Percentiles rank a stretch among this genome's conserved stretches.
Conservation (phyloP, 768 basidiomycete species). For the Scleroderma bovista region DNA sequence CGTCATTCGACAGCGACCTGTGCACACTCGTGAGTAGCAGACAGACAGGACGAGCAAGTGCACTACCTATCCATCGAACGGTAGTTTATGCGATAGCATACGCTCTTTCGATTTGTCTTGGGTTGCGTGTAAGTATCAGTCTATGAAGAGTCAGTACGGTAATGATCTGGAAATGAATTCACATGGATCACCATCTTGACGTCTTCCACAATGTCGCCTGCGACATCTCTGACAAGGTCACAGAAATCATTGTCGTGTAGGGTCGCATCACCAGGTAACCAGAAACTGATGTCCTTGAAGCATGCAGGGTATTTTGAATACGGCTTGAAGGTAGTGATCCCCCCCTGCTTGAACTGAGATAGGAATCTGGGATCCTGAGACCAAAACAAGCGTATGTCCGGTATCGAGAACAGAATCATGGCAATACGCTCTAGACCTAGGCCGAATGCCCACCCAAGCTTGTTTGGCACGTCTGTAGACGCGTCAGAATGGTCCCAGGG, state of each 20-base stretch:
- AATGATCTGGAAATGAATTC: neutral
- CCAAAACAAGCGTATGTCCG: slow-evolving; percentile 99
- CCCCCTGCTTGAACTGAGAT: slow-evolving; percentile 73
- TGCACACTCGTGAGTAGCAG: slow-evolving; percentile 2
- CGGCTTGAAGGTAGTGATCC: slow-evolving; percentile 78
- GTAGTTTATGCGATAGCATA: slow-evolving; percentile 91
- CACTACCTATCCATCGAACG: slow-evolving; percentile 90
- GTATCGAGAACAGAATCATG: slow-evolving; percentile 95
- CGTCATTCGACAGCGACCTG: slow-evolving; percentile 85
- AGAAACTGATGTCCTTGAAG: slow-evolving; percentile 95
- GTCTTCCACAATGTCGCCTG: slow-evolving; percentile 88
- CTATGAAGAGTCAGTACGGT: slow-evolving; percentile 37
- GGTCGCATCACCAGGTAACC: slow-evolving; percentile 52
- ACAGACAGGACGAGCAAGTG: neutral
- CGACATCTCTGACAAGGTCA: slow-evolving; percentile 88
- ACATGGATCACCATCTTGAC: slow-evolving; percentile 64
- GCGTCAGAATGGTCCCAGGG: slow-evolving; percentile 5
- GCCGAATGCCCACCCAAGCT: slow-evolving; percentile 97
- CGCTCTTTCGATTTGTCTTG: slow-evolving; percentile 70
- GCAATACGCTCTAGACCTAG: slow-evolving; percentile 95
- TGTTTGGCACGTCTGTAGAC: slow-evolving; percentile 61
- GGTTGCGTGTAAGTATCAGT: slow-evolving; percentile 90
- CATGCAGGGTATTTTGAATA: slow-evolving; percentile 92
- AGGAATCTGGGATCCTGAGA: slow-evolving; percentile 83
- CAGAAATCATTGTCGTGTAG: slow-evolving; percentile 97